These are phyloP conservation scores for Pseudogymnoascus sp. DNA, from an alignment of 2,329 filamentous ascomycete species.

Conservation along the genomic window DNA sequence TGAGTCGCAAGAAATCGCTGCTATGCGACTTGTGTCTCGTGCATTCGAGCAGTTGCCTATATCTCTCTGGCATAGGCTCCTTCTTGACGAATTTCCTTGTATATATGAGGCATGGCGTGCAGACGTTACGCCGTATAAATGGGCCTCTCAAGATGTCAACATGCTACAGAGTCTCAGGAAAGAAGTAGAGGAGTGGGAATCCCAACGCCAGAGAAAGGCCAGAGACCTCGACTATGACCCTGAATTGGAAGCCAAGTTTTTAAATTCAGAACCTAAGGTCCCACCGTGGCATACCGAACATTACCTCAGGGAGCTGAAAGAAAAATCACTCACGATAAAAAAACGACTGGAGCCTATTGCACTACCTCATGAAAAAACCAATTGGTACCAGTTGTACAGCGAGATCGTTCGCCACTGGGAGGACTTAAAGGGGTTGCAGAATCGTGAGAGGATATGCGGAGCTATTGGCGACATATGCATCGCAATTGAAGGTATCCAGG, in stretches of 20 bases:
- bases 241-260: not conserved
- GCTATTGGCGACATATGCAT: constrained; percentile 18
- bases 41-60: constrained; percentile 21
- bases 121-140: constrained; percentile 4
- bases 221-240: not conserved
- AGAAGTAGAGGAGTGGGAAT: not conserved
- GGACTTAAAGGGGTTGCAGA: constrained; percentile 22
- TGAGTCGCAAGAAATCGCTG: constrained; percentile 20
- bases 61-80: constrained; percentile 18
- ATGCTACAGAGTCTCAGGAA: not conserved
- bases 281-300: not conserved
- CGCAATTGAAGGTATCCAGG: not conserved
- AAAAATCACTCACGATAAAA: not conserved
- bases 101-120: constrained; percentile 20
- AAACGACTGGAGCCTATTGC: not conserved
- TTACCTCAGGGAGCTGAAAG: not conserved
- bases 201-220: not conserved
- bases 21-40: constrained; percentile 20
- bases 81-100: constrained; percentile 24
- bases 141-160: not conserved
- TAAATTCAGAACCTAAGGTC: not conserved
- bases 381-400: constrained; percentile 22
- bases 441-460: constrained; percentile 23
- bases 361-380: constrained; percentile 15
- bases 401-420: constrained; percentile 19